Base-by-base conservation (phyloP, 1,284 basidiomycete species). In the Marasmius tenuissimus region DNA sequence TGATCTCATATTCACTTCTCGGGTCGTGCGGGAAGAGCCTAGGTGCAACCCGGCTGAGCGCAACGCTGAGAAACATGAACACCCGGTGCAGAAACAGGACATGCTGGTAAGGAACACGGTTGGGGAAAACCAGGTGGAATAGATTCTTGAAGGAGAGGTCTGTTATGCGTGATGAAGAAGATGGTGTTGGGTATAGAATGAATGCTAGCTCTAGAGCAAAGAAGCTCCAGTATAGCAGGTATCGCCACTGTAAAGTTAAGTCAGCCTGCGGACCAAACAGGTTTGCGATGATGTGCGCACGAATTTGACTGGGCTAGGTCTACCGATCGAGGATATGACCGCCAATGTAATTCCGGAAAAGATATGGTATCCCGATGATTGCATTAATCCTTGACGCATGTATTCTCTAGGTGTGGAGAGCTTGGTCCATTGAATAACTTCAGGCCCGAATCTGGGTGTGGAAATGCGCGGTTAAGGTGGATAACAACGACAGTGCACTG, bases 61-160 rank as follows among this genome's bases (percentile, higher is more conserved):
- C 91, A 47, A 93, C 80, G 40, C 85, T 89, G 57, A 87, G 68
- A 69, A 91, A 86, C 65, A 92, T 75, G 71, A 91, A 93, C 33
- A 92, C 69, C 65, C 91, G 85, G 68, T 92, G 93, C n/a, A 94
- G 77, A 71, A 93, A 83, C 20, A 83, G 73, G 64, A 92, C 81
- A 69, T 93, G 86, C 67, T 95, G 91, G 71, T 87, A 88, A 1
- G 85, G 80, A 0, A 89, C 85, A 12, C 87, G 83, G 11, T 78
- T 76, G 0, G 90, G 91, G 73, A 92, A 86, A 27, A 89, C 52
- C 4, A 73, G 62, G 52, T 81, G 74, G 2, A 91, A 74, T 37
- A 86, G 58, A 10, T 74, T 78, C 52, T 66, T 69, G 34, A 66
- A 72, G 20, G 65, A 69, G 34, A 65, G 67, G 56, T 45, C 68